Percentiles rank a stretch among this genome's conserved stretches.
These are phyloP conservation scores for Vitis hybrid DNA, from an alignment of 177 flowering plant genomes.

Conservation along the genomic window DNA sequence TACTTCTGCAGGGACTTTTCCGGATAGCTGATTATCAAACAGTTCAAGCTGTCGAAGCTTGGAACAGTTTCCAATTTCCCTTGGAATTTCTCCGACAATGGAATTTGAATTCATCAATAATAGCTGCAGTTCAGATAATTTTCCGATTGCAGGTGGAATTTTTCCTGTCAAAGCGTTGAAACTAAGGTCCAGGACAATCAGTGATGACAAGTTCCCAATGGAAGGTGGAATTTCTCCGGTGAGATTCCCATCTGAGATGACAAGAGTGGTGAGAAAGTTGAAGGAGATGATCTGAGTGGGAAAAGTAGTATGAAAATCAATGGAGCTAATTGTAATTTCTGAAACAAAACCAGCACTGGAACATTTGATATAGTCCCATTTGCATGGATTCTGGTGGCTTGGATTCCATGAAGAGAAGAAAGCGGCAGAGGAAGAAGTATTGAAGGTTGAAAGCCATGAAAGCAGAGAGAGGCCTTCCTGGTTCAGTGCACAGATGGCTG, in stretches of 20 bases:
- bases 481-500: constrained; percentile 37
- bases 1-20: constrained; percentile 51
- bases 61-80: constrained; percentile 53
- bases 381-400: constrained; percentile 49
- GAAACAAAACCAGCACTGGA: constrained; percentile 37
- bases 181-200: constrained; percentile 53
- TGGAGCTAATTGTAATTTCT: constrained; percentile 42
- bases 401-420: constrained; percentile 57
- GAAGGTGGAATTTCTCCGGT: constrained; percentile 53
- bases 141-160: constrained; percentile 52
- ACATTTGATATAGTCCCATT: constrained; percentile 52
- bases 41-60: constrained; percentile 41
- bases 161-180: constrained; percentile 46
- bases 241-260: constrained; percentile 45
- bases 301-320: constrained; percentile 41
- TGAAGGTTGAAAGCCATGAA: constrained; percentile 62
- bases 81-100: constrained; percentile 43
- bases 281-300: constrained; percentile 46
- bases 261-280: constrained; percentile 34
- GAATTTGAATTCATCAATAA: constrained; percentile 51
- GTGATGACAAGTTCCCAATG: constrained; percentile 37
- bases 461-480: constrained; percentile 52
- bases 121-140: constrained; percentile 27
- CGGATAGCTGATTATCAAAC: constrained; percentile 56
- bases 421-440: constrained; percentile 36